Conservation (phyloP, 1,139 yeast genomes). For the Suhomyces anneliseae region DNA sequence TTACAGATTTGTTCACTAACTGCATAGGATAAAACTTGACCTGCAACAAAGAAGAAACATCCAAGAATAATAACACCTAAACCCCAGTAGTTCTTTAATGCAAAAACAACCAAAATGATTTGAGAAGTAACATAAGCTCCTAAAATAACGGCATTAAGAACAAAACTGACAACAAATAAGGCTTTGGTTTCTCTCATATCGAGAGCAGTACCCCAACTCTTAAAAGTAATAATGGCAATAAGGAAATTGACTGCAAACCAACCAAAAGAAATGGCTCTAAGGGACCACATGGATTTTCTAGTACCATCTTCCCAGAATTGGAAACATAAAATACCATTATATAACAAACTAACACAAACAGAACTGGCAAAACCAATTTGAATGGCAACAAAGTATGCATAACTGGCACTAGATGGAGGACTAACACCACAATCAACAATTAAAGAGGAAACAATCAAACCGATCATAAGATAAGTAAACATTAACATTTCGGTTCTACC, state of each 20-base stretch:
- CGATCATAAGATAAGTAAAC: constrained; percentile 62
- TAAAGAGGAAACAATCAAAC: constrained; percentile 61
- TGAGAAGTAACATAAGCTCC: constrained; percentile 68
- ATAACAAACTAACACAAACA: constrained; percentile 64
- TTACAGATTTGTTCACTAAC: constrained; percentile 66
- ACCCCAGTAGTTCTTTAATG: constrained; percentile 81
- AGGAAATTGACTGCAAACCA: constrained; percentile 68
- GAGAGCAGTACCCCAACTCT: constrained; percentile 57
- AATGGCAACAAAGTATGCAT: constrained; percentile 78
- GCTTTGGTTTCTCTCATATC: constrained; percentile 53
- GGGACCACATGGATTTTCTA: constrained; percentile 54
- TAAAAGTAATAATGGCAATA: constrained; percentile 69
- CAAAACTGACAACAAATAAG: constrained; percentile 66
- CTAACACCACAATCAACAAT: constrained; percentile 91
- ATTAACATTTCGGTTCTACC: constrained; percentile 85
- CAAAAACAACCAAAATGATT: constrained; percentile 63
- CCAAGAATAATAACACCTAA: constrained; percentile 76
- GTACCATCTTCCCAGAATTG: constrained; percentile 96
- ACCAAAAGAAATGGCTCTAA: constrained; percentile 47
- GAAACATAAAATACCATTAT: constrained; percentile 78
- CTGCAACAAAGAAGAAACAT: constrained; percentile 71
- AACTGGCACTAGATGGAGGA: constrained; percentile 76
- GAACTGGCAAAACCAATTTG: constrained; percentile 77
- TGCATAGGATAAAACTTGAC: constrained; percentile 74
- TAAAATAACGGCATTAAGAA: constrained; percentile 68